Evolutionary conservation across 306 rosid species (phyloP), one percentile per base, ranked within the genome.

Genomic region (Rubus idaeus): DNA sequence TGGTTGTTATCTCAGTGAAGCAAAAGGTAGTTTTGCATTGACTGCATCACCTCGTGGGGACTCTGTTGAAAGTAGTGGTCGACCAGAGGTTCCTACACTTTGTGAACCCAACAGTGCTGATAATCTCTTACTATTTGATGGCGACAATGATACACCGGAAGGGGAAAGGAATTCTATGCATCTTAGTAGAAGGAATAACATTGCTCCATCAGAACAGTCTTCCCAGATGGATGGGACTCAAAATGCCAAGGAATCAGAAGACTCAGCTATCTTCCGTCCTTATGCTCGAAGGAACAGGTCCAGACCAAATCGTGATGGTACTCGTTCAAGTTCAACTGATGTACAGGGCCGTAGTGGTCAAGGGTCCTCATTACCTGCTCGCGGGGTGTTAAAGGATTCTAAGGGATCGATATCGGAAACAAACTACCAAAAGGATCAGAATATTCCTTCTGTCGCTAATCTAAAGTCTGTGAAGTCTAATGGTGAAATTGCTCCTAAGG

Each of bases 1-100:
- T 77, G 20, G 69, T 71, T 81, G 41, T 74, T 56, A 79, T 72
- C 61, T 76, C 89, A 96, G 99, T 74, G 99, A 96, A 87, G 97
- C 98, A 35, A 96, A 93, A 92, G 98, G 96, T 77, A 96, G 98
- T 90, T 89, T 91, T 86, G 98, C 92, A 37, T 87, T 87, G 91
- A 89, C 99, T 83, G 94, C 99, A 80, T 96, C 99, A 67, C 97
- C 99, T 72, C 97, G 78, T 79, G 98, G 98, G 50, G 99, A 96
- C 79, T 96, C 99, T 78, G 96, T 93, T n/a, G 98, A 96, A 79
- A 96, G 99, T 82, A 96, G 96, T 73, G 93, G 96, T 79, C 88
- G 93, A 73, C 99, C 96, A 46, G 96, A 96, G 79, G 91, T 84
- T 77, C 91, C 91, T 76, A 79, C 90, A 62, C 81, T 83, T 62